Conservation (phyloP, 208 protist genomes). For the Acanthamoeba triangularis region DNA sequence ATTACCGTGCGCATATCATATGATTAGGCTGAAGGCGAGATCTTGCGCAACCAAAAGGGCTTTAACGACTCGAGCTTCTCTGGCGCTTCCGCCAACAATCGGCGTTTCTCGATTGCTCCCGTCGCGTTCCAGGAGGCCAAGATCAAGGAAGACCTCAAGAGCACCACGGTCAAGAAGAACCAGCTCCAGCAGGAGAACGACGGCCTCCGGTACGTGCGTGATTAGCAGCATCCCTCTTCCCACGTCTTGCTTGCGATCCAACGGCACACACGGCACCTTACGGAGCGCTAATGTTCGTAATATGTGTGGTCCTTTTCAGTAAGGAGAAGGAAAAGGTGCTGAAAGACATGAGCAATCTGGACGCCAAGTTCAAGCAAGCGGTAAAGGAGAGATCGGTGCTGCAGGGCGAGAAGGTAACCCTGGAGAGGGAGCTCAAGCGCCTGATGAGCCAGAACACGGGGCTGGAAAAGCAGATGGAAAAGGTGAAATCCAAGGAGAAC, state of each 20-base stretch:
- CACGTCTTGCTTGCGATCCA: neutral
- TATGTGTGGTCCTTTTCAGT: neutral
- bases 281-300: neutral
- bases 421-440: constrained; percentile 66
- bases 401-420: constrained; percentile 58
- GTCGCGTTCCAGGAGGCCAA: constrained; percentile 22
- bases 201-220: neutral
- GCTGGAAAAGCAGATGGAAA: constrained; percentile 76
- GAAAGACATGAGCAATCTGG: constrained; percentile 13
- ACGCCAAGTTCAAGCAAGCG: constrained; percentile 64
- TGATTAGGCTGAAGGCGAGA: neutral
- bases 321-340: constrained; percentile 77
- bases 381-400: constrained; percentile 65
- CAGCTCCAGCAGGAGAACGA: constrained; percentile 71
- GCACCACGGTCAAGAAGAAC: constrained; percentile 72
- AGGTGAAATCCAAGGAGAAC: constrained; percentile 65
- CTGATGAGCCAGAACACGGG: neutral
- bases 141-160: constrained; percentile 70
- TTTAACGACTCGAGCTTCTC: constrained; percentile 55
- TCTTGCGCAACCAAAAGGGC: constrained; percentile 31
- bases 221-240: neutral
- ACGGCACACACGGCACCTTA: neutral
- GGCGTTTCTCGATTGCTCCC: constrained; percentile 61
- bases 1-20: neutral
- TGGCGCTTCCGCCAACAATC: neutral